phyloP scores from a whole-genome alignment of 2,329 filamentous ascomycete species.

The Botrytis fragariae region DNA sequence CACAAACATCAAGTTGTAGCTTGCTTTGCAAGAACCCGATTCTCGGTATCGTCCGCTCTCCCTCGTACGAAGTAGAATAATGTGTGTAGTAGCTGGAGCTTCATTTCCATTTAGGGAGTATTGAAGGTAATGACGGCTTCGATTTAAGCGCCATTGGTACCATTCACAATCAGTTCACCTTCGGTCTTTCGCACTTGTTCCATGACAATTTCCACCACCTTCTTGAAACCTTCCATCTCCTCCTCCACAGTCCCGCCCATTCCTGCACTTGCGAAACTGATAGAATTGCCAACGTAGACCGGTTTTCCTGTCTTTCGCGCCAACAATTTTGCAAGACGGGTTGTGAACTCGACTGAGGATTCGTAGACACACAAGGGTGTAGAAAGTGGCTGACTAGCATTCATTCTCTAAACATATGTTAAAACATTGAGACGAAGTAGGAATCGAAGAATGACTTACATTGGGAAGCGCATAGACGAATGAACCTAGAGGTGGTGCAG shows the following conservation, averaged over 20 bases:
- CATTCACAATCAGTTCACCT: conserved; percentile 23
- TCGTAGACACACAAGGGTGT: conserved; percentile 77
- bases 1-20: conserved; percentile 17
- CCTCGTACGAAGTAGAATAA: not conserved
- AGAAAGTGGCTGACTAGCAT: conserved; percentile 62
- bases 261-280: conserved; percentile 70
- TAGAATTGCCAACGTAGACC: conserved; percentile 87
- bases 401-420: conserved; percentile 33
- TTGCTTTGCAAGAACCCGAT: conserved; percentile 8
- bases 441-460: conserved; percentile 49
- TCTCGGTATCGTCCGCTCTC: conserved; percentile 7
- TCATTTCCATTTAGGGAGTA: not conserved
- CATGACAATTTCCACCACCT: conserved; percentile 68
- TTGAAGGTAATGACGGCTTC: conserved; percentile 1
- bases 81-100: not conserved
- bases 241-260: conserved; percentile 84
- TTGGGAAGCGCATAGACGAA: conserved; percentile 94
- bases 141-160: conserved; percentile 12
- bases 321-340: conserved; percentile 77
- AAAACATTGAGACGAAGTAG: conserved; percentile 18
- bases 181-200: conserved; percentile 47
- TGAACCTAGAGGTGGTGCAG: conserved; percentile 67
- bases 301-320: conserved; percentile 70
- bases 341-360: conserved; percentile 80
- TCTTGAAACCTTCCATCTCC: conserved; percentile 84